Evolutionary conservation across 2,329 filamentous ascomycete species (phyloP).

Genomic region (Fusarium camptoceras): DNA sequence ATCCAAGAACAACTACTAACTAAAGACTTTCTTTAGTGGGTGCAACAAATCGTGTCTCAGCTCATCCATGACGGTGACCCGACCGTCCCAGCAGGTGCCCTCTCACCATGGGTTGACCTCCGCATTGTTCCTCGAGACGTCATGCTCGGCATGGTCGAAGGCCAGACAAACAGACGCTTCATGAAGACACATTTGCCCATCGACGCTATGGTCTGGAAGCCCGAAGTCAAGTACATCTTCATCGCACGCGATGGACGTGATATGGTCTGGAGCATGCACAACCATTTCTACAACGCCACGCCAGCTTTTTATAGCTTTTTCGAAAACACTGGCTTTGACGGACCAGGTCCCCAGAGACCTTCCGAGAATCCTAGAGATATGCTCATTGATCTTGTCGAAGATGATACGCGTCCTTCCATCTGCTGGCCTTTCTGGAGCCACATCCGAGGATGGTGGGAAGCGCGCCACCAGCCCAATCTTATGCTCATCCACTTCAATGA

Average conservation of each 20-base stretch:
- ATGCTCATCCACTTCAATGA: constrained; percentile 17
- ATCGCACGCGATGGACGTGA: constrained; percentile 13
- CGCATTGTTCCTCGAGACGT: constrained; percentile 1
- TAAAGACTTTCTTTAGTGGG: background rate
- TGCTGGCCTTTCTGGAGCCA: constrained; percentile 24
- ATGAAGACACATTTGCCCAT: constrained; percentile 16
- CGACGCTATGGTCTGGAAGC: background rate
- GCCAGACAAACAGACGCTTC: constrained; percentile 5
- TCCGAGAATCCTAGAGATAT: background rate
- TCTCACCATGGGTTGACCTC: constrained; percentile 15
- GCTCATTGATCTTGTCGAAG: background rate
- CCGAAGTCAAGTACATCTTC: constrained; percentile 20
- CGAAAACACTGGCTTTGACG: background rate
- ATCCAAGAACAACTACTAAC: background rate
- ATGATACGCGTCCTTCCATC: background rate
- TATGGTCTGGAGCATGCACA: constrained; percentile 15
- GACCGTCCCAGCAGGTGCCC: background rate
- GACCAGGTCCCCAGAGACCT: background rate
- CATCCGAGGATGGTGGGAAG: constrained; percentile 20
- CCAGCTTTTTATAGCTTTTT: constrained; percentile 12
- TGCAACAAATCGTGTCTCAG: constrained; percentile 18
- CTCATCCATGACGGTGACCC: constrained; percentile 13
- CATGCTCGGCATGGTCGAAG: constrained; percentile 3
- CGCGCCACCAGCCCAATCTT: background rate
- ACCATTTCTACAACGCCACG: constrained; percentile 11